Evolutionary conservation across 192 early-diverging fungal species (phyloP), one percentile per base, ranked within the genome.

Genomic region (Coemansia sp.): DNA sequence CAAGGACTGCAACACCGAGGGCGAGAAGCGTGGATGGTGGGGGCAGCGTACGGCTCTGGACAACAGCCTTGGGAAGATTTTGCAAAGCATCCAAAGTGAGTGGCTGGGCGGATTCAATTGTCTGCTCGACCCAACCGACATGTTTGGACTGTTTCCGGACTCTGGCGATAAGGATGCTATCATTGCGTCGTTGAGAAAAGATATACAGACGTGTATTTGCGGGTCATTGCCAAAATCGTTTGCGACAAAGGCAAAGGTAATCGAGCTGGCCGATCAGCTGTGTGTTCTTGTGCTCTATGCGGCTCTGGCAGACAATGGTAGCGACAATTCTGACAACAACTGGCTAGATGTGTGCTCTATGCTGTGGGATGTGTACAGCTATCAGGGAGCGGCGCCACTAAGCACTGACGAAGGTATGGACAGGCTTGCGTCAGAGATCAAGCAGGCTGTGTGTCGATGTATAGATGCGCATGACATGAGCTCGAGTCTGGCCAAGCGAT

Each of bases 91-190:
- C 14, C 92, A 99, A 60, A 63, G 73, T 31, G 76, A 76, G 17
- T 97, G 97, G 95, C 79, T 99, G 4, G 89, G 94, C 15, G 93
- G 89, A 7, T 92, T 97, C 66, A 87, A 87, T 17, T 37, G 28
- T 6, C 42, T 70, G 7, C 57, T 75, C 15, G 59, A 57, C 37
- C 78, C 77, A 0, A 48, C 27, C 2, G 48, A 58, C 28, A 45
- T 45, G 6, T 33, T 54, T 5, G 27, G 52, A 7, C 11, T 17
- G 17, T 17, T 25, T 25, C 6, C 29, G 13, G 3, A 58, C 37
- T 20, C 50, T 30, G 55, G 37, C 3, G 50, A 47, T 11, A 28
- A 13, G 1, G 15, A 19, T 14, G 3, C 10, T 6, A 41, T 14
- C 29, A 27, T 48, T 9, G 50, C 25, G 8, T 9, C 13, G 27